phyloP scores from a whole-genome alignment of 2,329 filamentous ascomycete genomes.

The Elsinoe necatrix region DNA sequence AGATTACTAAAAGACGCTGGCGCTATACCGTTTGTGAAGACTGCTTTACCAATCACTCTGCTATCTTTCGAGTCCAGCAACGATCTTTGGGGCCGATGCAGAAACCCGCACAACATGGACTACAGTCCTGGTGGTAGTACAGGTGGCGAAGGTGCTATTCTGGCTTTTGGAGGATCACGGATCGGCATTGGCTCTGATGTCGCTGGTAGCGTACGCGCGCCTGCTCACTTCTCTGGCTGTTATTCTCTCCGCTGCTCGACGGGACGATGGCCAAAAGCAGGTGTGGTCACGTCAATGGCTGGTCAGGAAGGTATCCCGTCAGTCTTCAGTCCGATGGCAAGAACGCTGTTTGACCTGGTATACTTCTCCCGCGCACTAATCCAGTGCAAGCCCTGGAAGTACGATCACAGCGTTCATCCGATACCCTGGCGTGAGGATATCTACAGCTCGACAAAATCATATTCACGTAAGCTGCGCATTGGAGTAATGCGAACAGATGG shows the following conservation, averaged over 20 bases:
- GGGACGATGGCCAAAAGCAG: constrained; percentile 80
- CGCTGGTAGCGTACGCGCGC: constrained; percentile 76
- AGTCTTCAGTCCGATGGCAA: constrained; percentile 87
- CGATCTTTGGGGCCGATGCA: constrained; percentile 71
- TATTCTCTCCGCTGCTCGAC: constrained; percentile 82
- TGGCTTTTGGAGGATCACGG: constrained; percentile 71
- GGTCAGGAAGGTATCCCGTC: constrained; percentile 85
- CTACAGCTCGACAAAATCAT: constrained; percentile 51
- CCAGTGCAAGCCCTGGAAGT: constrained; percentile 77
- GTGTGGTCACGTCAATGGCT: constrained; percentile 78
- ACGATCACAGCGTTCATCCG: constrained; percentile 78
- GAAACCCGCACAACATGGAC: constrained; percentile 72
- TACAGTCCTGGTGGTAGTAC: constrained; percentile 88
- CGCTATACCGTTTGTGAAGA: constrained; percentile 87
- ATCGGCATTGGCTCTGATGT: constrained; percentile 90
- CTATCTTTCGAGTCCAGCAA: constrained; percentile 77
- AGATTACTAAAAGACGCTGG: constrained; percentile 75
- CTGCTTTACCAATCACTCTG: constrained; percentile 77
- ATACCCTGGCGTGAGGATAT: constrained; percentile 64
- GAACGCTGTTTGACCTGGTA: constrained; percentile 69
- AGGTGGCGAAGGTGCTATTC: constrained; percentile 71
- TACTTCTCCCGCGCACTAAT: constrained; percentile 78
- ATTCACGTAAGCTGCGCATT: constrained; percentile 58
- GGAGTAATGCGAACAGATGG: constrained; percentile 64
- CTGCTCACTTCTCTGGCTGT: constrained; percentile 83